A percentile compares a stretch with the other conserved stretches of the same genome.
Conservation (phyloP, 805 yeast genomes). For the Zygoascus biomembranicola region DNA sequence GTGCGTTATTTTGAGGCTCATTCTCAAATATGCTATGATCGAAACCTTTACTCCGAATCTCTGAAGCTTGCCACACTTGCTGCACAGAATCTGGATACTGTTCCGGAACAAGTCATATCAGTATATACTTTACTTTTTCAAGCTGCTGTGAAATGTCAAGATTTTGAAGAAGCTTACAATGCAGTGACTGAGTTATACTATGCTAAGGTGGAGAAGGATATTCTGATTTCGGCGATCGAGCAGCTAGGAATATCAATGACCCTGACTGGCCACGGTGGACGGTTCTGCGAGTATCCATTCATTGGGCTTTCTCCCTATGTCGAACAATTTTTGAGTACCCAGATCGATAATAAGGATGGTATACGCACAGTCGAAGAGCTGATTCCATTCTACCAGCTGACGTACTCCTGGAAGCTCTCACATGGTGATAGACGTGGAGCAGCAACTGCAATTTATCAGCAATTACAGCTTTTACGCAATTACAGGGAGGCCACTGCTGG, state of each 20-base stretch:
- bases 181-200: constrained; percentile 24
- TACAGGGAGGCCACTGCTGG: not conserved
- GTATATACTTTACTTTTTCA: constrained; percentile 8
- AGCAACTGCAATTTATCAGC: constrained; percentile 16
- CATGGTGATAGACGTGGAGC: constrained; percentile 43
- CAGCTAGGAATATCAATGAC: constrained; percentile 19
- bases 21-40: constrained; percentile 2
- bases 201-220: constrained; percentile 3
- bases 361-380: not conserved
- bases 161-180: constrained; percentile 29
- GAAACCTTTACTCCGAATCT: constrained; percentile 23
- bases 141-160: constrained; percentile 25
- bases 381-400: constrained; percentile 34
- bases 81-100: constrained; percentile 16
- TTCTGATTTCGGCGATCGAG: constrained; percentile 6
- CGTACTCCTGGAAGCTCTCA: constrained; percentile 43
- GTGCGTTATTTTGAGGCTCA: constrained; percentile 3
- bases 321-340: constrained; percentile 33
- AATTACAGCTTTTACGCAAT: not conserved
- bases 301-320: constrained; percentile 36
- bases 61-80: constrained; percentile 30
- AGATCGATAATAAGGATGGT: constrained; percentile 1
- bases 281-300: constrained; percentile 37
- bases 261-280: constrained; percentile 31
- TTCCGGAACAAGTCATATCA: constrained; percentile 14